Base-by-base conservation (phyloP, 2,329 filamentous ascomycete genomes). In the Colletotrichum orchidophilum region DNA sequence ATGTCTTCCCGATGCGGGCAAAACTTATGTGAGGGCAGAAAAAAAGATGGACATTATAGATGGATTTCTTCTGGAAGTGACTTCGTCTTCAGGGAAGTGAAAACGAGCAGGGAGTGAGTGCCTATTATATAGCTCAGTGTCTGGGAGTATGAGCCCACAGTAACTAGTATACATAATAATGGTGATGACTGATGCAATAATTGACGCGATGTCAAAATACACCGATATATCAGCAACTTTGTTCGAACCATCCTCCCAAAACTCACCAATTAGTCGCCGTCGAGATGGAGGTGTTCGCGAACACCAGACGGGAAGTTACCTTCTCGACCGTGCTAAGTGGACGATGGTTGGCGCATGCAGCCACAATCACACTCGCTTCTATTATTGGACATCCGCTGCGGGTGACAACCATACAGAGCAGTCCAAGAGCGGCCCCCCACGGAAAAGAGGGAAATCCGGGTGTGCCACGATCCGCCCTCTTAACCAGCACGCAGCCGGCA, bases 351-450 rank as follows among this genome's bases (percentile, higher is more conserved):
- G 31, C 26, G 39, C 5, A 73, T 73, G 70, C 70, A 73, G 70
- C 70, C 70, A 73, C 70, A 8, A 66, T 73, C 70, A 73, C 70
- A 71, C 53, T 5, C 27, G 53, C 52, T 73, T 1, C 70, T 73
- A 71, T 60, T 71, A 57, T 59, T 29, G 21, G 62, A 50, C 50
- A 55, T 55, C 52, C 3, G 21, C 33, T 70, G 66, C 66, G 60
- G 35, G 61, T 70, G 66, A 70, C 53, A 55, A 46, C 33, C 33
- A 35, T 35, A 35, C 33, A 35, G 33, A 35, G 15, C 33, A 13
- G 33, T 35, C 33, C 52, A 15, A 11, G 49, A 12, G 21, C 24
- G 35, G 35, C 35, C 21, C 27, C 26, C n/a, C 13, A 27, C 21
- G 59, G 27, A 50, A 58, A 35, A 21, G 21, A 52, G 27, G 13